A percentile compares a stretch with the other conserved stretches of the same genome.
These are phyloP conservation scores for Nicotiana rustica DNA, from an alignment of 305 asterid species.

Conservation along the genomic window DNA sequence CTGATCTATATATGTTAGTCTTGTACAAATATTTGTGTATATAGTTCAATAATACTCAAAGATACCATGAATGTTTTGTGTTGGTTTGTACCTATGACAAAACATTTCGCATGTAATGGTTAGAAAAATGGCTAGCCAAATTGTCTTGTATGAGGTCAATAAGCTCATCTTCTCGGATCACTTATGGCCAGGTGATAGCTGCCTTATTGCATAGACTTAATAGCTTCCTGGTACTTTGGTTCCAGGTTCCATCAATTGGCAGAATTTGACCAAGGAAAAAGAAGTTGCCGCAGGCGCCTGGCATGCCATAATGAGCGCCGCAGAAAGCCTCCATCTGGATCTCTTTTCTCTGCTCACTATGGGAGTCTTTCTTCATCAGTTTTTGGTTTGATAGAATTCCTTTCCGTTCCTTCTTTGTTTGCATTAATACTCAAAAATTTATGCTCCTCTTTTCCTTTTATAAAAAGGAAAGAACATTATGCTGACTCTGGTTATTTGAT, in stretches of 20 bases:
- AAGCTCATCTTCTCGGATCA: constrained; percentile 12
- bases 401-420: constrained; percentile 7
- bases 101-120: background rate
- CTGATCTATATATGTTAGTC: background rate
- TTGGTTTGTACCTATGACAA: background rate
- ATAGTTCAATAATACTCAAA: background rate
- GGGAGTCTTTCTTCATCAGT: constrained; percentile 63
- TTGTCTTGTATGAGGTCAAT: constrained; percentile 15
- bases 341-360: constrained; percentile 62
- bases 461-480: background rate
- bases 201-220: constrained; percentile 26
- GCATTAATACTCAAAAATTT: constrained; percentile 31
- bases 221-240: constrained; percentile 42
- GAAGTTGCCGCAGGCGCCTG: constrained; percentile 95
- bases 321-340: constrained; percentile 81
- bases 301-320: constrained; percentile 96
- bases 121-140: background rate
- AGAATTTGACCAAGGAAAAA: constrained; percentile 89
- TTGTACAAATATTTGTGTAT: background rate
- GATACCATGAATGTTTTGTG: background rate
- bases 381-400: constrained; percentile 57
- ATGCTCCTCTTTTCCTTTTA: background rate
- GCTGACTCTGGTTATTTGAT: background rate
- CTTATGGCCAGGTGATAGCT: background rate
- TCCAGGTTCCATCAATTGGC: constrained; percentile 85